Base-by-base conservation (phyloP, 768 basidiomycete species). In the Xerocomus spinulosus region DNA sequence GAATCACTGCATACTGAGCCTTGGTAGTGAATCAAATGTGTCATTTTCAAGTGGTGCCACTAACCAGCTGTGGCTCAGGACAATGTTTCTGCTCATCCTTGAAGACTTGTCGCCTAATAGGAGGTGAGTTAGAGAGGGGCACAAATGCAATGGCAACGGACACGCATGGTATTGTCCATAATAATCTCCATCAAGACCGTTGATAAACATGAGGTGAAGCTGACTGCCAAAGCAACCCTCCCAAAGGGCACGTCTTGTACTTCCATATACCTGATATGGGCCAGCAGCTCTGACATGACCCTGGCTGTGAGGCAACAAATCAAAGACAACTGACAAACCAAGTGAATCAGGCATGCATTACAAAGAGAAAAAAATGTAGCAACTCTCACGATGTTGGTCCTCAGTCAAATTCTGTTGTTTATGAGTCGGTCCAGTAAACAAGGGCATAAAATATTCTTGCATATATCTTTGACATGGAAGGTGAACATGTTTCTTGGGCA, bases 241-340 rank as follows among this genome's bases (percentile, higher is more conserved):
- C 74, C 75, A 60, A 77, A 81, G 43, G 80, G 68, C 21, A 77
- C 85, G 49, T 79, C 85, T 62, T 76, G 82, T 18, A 76, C 80
- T 61, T 77, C 76, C 80, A 80, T 81, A 20, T 75, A 73, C 17
- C 68, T 73, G 37, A 81, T 59, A 33, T 80, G 76, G 52, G 79
- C 68, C 5, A 68, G 71, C 28, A 75, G 78, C 50, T 78, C 79
- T 28, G 62, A 68, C 23, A 72, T 75, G 57, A 68, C 55, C 24
- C 65, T 73, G 72, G 78, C 80, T 30, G 76, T 84, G 35, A 75
- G 68, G 59, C 79, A 83, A 63, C 77, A 84, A 15, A 83, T 68
- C 48, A 80, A 67, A 36, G 79, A 79, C 54, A 82, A 72, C 59
- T 86, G 79, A n/a, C 61, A 12, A 45, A 59, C 44, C 68, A 73